These are phyloP conservation scores for Clarireedia hainanense DNA, from an alignment of 2,329 filamentous ascomycete genomes.

Conservation along the genomic window DNA sequence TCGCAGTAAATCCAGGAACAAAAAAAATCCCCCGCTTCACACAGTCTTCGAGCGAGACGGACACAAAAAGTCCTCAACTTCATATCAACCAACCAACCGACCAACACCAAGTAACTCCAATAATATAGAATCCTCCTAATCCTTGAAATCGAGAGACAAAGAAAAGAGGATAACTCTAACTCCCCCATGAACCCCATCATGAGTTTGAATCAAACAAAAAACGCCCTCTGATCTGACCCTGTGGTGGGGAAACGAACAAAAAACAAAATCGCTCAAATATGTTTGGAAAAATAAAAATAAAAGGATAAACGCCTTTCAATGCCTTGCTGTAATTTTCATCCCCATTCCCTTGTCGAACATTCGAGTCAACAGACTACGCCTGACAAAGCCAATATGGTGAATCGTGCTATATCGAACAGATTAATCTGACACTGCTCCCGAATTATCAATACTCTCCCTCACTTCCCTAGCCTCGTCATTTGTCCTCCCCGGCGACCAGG, in stretches of 20 bases:
- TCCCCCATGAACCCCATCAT: too few species aligned
- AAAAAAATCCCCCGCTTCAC: neutral
- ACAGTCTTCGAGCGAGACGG: neutral
- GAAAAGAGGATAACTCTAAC: too few species aligned
- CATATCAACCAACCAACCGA: neutral
- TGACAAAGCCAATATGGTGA: neutral
- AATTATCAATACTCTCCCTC: neutral
- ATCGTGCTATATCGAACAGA: neutral
- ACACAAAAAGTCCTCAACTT: neutral
- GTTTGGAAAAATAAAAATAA: too few species aligned
- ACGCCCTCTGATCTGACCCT: too few species aligned
- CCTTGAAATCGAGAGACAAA: too few species aligned
- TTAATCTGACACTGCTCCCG: conserved; percentile 3
- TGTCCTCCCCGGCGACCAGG: conserved; percentile 37
- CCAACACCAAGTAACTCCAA: neutral
- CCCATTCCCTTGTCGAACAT: neutral
- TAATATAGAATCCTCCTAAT: too few species aligned
- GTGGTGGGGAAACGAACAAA: too few species aligned
- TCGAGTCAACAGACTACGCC: neutral
- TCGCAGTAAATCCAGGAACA: neutral
- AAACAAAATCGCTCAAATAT: too few species aligned
- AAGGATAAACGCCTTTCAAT: too few species aligned
- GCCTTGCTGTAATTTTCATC: neutral
- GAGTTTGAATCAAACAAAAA: too few species aligned
- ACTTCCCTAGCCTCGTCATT: neutral